A percentile compares a stretch with the other conserved stretches of the same genome.
phyloP scores from a whole-genome alignment of 768 basidiomycete species.

The Inosperma sp. region DNA sequence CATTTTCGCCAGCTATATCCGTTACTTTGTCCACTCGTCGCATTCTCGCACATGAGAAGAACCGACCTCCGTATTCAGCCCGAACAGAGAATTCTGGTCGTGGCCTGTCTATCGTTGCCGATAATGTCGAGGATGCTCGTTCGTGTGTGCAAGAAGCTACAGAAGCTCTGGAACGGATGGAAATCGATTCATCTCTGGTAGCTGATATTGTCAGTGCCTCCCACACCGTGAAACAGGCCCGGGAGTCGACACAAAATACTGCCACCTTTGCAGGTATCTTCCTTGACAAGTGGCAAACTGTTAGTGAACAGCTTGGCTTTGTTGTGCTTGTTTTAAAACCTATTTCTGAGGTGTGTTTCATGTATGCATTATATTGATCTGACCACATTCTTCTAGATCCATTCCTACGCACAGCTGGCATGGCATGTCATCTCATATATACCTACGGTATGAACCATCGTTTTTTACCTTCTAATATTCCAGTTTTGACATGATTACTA shows the following conservation, averaged over 20 bases:
- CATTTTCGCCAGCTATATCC: too few relatives aligned
- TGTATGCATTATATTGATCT: not conserved
- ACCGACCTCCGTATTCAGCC: too few relatives aligned
- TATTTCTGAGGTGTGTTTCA: not conserved
- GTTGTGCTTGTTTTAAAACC: not conserved
- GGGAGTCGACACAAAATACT: not conserved
- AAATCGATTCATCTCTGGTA: too few relatives aligned
- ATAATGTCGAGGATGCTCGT: too few relatives aligned
- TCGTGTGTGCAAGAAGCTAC: too few relatives aligned
- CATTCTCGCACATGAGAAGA: too few relatives aligned
- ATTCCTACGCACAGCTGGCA: not conserved
- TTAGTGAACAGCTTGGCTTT: not conserved
- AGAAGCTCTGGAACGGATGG: too few relatives aligned
- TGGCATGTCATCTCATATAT: not conserved
- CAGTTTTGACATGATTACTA: not conserved
- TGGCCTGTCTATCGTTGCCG: too few relatives aligned
- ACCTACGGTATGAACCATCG: conserved; percentile 1
- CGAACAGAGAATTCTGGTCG: too few relatives aligned
- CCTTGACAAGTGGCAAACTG: not conserved
- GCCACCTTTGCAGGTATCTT: not conserved
- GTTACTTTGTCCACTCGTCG: too few relatives aligned
- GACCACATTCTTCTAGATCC: not conserved
- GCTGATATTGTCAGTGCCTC: not conserved
- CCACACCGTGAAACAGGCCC: not conserved
- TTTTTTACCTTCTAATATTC: not conserved